phyloP scores from a whole-genome alignment of 2,329 filamentous ascomycete species.

The Cladosporium austrohemisphaericum region DNA sequence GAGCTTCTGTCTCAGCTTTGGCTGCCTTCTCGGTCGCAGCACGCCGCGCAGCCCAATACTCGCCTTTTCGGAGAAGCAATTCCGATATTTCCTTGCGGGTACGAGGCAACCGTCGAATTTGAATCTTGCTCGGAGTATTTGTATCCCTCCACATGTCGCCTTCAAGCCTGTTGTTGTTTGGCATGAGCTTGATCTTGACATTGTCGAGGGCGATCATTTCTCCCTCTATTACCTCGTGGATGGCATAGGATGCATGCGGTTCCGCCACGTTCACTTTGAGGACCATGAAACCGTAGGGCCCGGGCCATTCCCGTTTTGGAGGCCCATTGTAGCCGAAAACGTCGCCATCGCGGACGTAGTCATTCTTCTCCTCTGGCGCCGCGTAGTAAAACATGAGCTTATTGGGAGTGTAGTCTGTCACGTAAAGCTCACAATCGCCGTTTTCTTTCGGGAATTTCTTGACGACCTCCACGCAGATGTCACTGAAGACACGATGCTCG shows the following conservation, averaged over 20 bases:
- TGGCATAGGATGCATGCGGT: slow-evolving; percentile 60
- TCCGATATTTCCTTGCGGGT: slow-evolving; percentile 56
- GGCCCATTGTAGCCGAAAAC: slow-evolving; percentile 50
- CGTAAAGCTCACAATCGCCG: slow-evolving; percentile 59
- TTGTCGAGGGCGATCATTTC: slow-evolving; percentile 67
- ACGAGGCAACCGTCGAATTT: slow-evolving; percentile 52
- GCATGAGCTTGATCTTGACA: slow-evolving; percentile 60
- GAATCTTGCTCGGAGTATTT: slow-evolving; percentile 49
- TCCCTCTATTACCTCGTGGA: slow-evolving; percentile 52
- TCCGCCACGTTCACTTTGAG: slow-evolving; percentile 70
- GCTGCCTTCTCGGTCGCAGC: slow-evolving; percentile 7
- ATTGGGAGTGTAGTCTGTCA: slow-evolving; percentile 82
- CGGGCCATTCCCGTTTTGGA: slow-evolving; percentile 56
- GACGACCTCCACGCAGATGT: slow-evolving; percentile 70
- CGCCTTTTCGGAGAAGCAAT: slow-evolving; percentile 50
- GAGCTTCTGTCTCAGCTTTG: slow-evolving; percentile 2
- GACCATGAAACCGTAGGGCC: slow-evolving; percentile 69
- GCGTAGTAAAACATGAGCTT: slow-evolving; percentile 56
- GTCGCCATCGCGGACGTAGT: slow-evolving; percentile 48
- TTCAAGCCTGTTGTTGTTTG: slow-evolving; percentile 59
- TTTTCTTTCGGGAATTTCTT: slow-evolving; percentile 45
- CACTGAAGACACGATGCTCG: slow-evolving; percentile 54
- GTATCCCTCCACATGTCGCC: slow-evolving; percentile 66
- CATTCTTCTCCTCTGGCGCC: slow-evolving; percentile 34
- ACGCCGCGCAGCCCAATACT: slow-evolving; percentile 50